Evolutionary conservation across 2,329 filamentous ascomycete genomes (phyloP).

Genomic region (Aspergillus proliferans): DNA sequence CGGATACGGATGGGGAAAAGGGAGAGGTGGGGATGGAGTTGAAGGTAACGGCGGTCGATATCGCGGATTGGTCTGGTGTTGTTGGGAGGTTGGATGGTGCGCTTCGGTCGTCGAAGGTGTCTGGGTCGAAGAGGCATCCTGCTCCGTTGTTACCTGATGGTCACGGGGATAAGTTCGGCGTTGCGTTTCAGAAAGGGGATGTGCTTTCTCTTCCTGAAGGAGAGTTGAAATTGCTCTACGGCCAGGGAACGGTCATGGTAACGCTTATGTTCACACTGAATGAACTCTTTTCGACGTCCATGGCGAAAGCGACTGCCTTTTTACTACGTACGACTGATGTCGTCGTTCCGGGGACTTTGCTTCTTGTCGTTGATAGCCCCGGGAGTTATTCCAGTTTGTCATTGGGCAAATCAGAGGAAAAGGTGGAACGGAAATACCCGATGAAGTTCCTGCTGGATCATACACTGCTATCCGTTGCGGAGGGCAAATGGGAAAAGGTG

Average conservation of each 20-base stretch:
- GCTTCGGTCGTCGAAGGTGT: constrained; percentile 40
- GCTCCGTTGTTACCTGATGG: constrained; percentile 21
- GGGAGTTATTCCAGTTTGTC: constrained; percentile 84
- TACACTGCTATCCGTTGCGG: constrained; percentile 55
- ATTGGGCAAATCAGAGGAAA: constrained; percentile 49
- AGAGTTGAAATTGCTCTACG: constrained; percentile 33
- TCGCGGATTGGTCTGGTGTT: constrained; percentile 68
- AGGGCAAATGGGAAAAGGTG: constrained; percentile 64
- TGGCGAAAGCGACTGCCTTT: constrained; percentile 69
- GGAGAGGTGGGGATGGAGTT: background rate
- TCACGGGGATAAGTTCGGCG: constrained; percentile 13
- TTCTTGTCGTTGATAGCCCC: constrained; percentile 87
- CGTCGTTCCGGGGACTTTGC: constrained; percentile 54
- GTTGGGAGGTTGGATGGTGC: constrained; percentile 52
- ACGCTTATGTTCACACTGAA: constrained; percentile 93
- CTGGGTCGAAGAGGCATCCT: constrained; percentile 20
- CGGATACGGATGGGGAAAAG: background rate
- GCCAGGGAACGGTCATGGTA: constrained; percentile 48
- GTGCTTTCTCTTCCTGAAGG: constrained; percentile 39
- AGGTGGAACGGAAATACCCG: constrained; percentile 61
- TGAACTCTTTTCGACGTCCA: constrained; percentile 77
- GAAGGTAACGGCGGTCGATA: constrained; percentile 64
- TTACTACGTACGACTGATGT: constrained; percentile 61
- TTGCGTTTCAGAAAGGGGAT: constrained; percentile 47
- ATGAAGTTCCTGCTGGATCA: constrained; percentile 93